Conservation (phyloP, 2,329 filamentous ascomycete genomes). For the Malbranchea zuffiana region DNA sequence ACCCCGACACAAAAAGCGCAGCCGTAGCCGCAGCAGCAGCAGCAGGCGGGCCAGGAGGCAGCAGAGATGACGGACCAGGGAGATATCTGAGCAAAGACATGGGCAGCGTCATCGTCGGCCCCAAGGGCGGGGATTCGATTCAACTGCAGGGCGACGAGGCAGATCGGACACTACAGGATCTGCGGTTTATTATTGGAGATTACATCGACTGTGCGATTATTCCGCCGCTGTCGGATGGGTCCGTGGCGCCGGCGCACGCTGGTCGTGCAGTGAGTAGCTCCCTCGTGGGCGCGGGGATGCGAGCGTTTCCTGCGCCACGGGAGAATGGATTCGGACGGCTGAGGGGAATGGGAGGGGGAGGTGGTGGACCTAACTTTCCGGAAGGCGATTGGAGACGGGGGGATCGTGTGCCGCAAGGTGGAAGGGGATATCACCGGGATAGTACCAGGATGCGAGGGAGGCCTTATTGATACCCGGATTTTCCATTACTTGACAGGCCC, state of each 20-base stretch:
- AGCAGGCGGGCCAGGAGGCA: slow-evolving; percentile 17
- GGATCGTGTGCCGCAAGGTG: slow-evolving; percentile 33
- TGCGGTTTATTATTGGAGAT: slow-evolving; percentile 77
- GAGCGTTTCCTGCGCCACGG: slow-evolving; percentile 28
- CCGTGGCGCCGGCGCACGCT: slow-evolving; percentile 53
- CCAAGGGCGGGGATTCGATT: slow-evolving; percentile 1
- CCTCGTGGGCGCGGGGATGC: slow-evolving; percentile 32
- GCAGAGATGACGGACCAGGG: slow-evolving; percentile 35
- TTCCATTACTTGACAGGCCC: background rate
- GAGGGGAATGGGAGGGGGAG: slow-evolving; percentile 29
- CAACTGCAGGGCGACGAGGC: slow-evolving; percentile 46
- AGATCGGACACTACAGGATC: slow-evolving; percentile 63
- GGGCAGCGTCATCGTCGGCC: slow-evolving; percentile 60
- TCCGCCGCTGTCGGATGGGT: slow-evolving; percentile 62
- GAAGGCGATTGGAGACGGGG: slow-evolving; percentile 41
- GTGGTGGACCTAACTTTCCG: slow-evolving; percentile 35
- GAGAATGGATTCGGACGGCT: slow-evolving; percentile 37
- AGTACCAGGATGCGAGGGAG: slow-evolving; percentile 30
- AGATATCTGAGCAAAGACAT: slow-evolving; percentile 70
- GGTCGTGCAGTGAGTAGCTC: slow-evolving; percentile 38
- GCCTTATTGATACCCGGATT: slow-evolving; percentile 28
- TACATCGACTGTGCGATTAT: slow-evolving; percentile 75
- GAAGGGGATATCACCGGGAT: slow-evolving; percentile 31
- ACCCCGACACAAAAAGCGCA: slow-evolving; percentile 53
- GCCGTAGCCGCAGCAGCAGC: slow-evolving; percentile 22